Evolutionary conservation across 2,329 filamentous ascomycete species (phyloP), one percentile per base, ranked within the genome.

Genomic region (Chrysoporthe cubensis): DNA sequence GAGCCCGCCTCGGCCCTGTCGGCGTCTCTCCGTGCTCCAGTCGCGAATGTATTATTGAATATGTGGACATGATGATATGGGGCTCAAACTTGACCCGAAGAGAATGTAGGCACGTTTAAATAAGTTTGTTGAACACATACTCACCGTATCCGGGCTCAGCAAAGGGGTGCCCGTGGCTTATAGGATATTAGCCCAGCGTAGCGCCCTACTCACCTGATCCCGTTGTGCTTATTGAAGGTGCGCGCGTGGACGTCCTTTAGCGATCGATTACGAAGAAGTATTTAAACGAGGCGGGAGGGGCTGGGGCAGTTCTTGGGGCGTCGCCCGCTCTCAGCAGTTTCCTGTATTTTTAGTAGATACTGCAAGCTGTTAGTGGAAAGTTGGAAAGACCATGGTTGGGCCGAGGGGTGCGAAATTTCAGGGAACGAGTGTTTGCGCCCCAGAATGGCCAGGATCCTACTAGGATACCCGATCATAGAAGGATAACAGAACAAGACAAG

Each of bases 281-380:
- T 26, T 26, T 26, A 26, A 26, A 26, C 26, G 26, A 40, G n/a
- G 48, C 26, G 52, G 1, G 26, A 14, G 32, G 32, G 11, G 26
- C 13, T 26, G 32, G 32, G 16, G 32, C 16, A 3, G 2, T 37
- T n/a, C 34, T 34, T 9, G 34, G 3, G n/a, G 16, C 0, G 2
- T 56, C 21, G 21, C 52, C 9, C 14, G 16, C 16, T 57, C 16
- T 57, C 34, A 14, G 8, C 11, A 32, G 8, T 40, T n/a, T 57
- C 18, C 54, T 40, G 18, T 34, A 16, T 57, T 57, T 16, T 21
- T 13, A 57, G 34, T 16, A n/a, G 34, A 21, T 14, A 16, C 54
- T 57, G 54, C 54, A 32, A 57, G 32, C 54, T 37, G 54, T 57
- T 13, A 57, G 54, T 21, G 50, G 32, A 57, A 14, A 34, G 16